These are phyloP conservation scores for Halophytophthora polymorphica DNA, from an alignment of 352 stramenopile species.

Conservation along the genomic window DNA sequence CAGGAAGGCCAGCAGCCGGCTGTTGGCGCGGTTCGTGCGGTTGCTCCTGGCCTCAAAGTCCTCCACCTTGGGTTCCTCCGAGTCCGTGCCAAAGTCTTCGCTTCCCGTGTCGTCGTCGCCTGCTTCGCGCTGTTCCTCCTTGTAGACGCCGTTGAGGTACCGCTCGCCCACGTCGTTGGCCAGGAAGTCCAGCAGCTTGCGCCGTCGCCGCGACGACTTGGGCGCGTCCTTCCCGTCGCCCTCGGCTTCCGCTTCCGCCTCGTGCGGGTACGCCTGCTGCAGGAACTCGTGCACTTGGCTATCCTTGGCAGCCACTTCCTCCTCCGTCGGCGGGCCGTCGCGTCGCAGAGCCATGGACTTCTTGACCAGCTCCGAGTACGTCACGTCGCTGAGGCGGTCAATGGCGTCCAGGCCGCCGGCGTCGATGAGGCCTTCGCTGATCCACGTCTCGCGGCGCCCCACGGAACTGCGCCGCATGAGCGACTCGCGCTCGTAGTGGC, in stretches of 20 bases:
- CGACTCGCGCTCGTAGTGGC: not conserved
- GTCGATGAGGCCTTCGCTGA: slow-evolving; percentile 63
- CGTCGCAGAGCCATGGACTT: slow-evolving; percentile 13
- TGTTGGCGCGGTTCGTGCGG: slow-evolving; percentile 39
- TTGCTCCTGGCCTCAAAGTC: slow-evolving; percentile 16
- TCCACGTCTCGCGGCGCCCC: slow-evolving; percentile 56
- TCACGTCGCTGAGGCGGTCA: slow-evolving; percentile 46
- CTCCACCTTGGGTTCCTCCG: slow-evolving; percentile 16
- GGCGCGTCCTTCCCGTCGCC: not conserved
- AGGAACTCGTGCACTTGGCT: slow-evolving; percentile 51
- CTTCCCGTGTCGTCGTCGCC: slow-evolving; percentile 19
- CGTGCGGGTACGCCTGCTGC: slow-evolving; percentile 30
- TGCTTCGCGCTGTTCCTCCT: slow-evolving; percentile 46
- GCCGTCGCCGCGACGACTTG: slow-evolving; percentile 39
- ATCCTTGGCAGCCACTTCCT: slow-evolving; percentile 15
- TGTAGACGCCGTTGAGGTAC: slow-evolving; percentile 71
- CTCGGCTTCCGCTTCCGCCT: slow-evolving; percentile 7
- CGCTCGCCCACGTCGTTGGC: slow-evolving; percentile 66
- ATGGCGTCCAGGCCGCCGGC: slow-evolving; percentile 46
- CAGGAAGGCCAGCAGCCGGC: slow-evolving; percentile 56
- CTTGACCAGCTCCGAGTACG: slow-evolving; percentile 30
- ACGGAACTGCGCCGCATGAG: slow-evolving; percentile 17
- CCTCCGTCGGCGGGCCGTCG: slow-evolving; percentile 8
- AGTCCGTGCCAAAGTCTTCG: slow-evolving; percentile 24
- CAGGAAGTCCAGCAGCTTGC: slow-evolving; percentile 73